Evolutionary conservation across 2,329 filamentous ascomycete species (phyloP).

Genomic region (Botrytis galanthina): DNA sequence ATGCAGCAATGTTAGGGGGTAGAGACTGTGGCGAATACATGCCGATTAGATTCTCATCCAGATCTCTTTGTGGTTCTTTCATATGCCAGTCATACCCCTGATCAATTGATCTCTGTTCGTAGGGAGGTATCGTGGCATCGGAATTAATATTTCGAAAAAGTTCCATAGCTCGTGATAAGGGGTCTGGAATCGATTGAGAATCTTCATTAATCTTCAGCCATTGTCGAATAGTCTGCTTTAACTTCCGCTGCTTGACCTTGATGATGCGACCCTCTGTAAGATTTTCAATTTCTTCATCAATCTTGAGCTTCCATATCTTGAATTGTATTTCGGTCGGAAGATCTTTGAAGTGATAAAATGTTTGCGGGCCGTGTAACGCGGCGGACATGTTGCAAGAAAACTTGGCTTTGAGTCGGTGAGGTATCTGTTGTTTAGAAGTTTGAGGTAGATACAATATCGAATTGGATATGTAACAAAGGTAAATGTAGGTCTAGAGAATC

Average conservation of each 20-base stretch:
- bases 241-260: not conserved
- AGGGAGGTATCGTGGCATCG: not conserved
- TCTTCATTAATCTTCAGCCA: not conserved
- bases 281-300: not conserved
- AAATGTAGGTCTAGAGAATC: not conserved
- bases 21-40: not conserved
- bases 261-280: not conserved
- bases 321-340: not conserved
- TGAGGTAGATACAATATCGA: not conserved
- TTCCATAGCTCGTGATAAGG: not conserved
- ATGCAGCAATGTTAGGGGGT: not conserved
- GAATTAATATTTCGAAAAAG: not conserved
- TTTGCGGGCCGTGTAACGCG: not conserved
- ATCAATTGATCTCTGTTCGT: not conserved
- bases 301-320: not conserved
- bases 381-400: not conserved
- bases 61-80: too few species aligned
- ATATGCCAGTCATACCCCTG: not conserved
- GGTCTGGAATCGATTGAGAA: not conserved
- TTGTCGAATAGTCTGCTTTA: not conserved
- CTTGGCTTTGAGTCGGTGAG: not conserved
- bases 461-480: not conserved
- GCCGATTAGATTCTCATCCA: not conserved
- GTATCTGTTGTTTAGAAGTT: not conserved
- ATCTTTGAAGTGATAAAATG: not conserved